Evolutionary conservation across 345 rosid genomes (phyloP), one percentile per base, ranked within the genome.

Genomic region (Dipteronia dyeriana): DNA sequence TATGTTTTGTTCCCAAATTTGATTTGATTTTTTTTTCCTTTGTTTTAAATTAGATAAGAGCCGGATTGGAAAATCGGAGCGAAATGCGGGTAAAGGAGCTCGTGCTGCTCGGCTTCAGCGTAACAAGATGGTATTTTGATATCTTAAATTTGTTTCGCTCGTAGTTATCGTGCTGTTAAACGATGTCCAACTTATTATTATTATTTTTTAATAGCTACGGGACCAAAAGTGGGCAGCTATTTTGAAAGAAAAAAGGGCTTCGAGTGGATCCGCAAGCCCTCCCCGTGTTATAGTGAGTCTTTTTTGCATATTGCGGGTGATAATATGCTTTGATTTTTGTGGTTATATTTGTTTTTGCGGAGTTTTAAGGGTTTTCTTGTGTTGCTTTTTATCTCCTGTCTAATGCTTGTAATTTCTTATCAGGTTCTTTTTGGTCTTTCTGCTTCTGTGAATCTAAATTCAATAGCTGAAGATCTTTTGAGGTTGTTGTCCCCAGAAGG

Each of bases 351-450:
- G 45, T 41, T 8, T 41, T 41, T 41, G 45, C 6, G 38, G 6
- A 22, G 49, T 59, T 59, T 66, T 63, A 25, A 49, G 68, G 38
- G 38, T 38, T 47, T 16, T 49, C 71, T 14, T 34, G 38, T 34
- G 49, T 19, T 62, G 11, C 41, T 43, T 63, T 10, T 49, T 16
- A 20, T 71, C 0, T 54, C 29, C 22, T 53, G 57, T 57, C 56
- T 75, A 34, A 34, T 65, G 70, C 20, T n/a, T 75, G 20, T 29
- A 25, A 8, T 70, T 74, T 76, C 10, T 67, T 1, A 20, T 75
- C 39, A 95, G 99, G 88, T 93, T 78, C 94, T 95, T 75, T 93
- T 91, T 80, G 93, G 94, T 23, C 97, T 95, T 60, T 91, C 93
- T 53, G 89, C 86, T 63, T 86, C 89, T 0, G 94, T 79, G 78